A percentile compares a stretch with the other conserved stretches of the same genome.
Evolutionary conservation across 805 yeast species (phyloP).

Genomic region (Suhomyces sp.): DNA sequence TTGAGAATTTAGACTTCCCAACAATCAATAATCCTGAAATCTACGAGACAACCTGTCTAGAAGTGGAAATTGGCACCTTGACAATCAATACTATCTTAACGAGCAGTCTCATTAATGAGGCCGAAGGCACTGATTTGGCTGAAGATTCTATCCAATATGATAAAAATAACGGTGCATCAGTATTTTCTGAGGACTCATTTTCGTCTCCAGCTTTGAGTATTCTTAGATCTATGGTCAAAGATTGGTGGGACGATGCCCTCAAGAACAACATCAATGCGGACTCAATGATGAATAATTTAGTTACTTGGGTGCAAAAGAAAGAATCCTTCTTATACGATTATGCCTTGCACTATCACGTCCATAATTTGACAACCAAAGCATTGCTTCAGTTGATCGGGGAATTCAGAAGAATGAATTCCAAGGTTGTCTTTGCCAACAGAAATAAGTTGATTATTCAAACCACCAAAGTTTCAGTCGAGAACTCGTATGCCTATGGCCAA

Average conservation of each 20-base stretch:
- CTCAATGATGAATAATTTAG: conserved; percentile 73
- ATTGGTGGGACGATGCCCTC: conserved; percentile 93
- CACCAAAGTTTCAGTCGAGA: conserved; percentile 71
- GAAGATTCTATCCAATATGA: conserved; percentile 40
- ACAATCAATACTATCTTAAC: conserved; percentile 84
- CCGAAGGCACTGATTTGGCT: conserved; percentile 79
- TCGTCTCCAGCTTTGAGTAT: conserved; percentile 70
- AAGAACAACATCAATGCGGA: conserved; percentile 70
- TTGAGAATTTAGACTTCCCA: conserved; percentile 63
- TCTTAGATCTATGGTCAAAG: conserved; percentile 70
- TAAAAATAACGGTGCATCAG: conserved; percentile 39
- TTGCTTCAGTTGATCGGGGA: conserved; percentile 77
- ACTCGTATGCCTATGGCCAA: conserved; percentile 87
- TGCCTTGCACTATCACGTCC: conserved; percentile 79
- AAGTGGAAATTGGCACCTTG: conserved; percentile 72
- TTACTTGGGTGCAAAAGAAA: conserved; percentile 81
- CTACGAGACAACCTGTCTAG: conserved; percentile 74
- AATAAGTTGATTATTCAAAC: conserved; percentile 73
- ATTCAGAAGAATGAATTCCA: conserved; percentile 74
- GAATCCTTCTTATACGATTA: conserved; percentile 74
- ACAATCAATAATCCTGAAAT: conserved; percentile 73
- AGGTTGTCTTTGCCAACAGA: conserved; percentile 75
- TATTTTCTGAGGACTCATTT: conserved; percentile 80
- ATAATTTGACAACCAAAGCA: conserved; percentile 79
- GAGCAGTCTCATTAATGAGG: conserved; percentile 78